Base-by-base conservation (phyloP, 768 basidiomycete species). In the Amanita pallidorosea region DNA sequence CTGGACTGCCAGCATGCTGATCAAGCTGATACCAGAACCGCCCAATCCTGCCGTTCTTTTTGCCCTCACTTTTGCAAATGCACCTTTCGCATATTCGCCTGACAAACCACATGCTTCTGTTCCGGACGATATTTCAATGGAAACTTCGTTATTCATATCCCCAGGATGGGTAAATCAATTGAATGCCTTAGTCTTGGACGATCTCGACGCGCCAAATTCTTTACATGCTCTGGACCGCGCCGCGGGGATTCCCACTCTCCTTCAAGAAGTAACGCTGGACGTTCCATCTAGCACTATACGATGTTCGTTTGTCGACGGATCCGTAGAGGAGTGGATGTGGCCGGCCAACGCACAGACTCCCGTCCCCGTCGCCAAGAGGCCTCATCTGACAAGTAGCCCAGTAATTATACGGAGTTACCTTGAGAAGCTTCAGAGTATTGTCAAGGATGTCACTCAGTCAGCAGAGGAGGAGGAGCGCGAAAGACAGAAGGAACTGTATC, bases 201-300 rank as follows among this genome's bases (percentile, higher is more conserved):
- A 76, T 23, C 72, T 84, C 36, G 74, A 79, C 20, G 58, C 71
- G 23, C 83, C 79, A 2, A 61, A 63, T 0, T 67, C 66, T 15
- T 63, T 81, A 7, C 81, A 83, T 60, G 72, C 75, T 29, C 67
- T 84, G 41, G 84, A 85, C 67, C 73, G 73, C 56, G 70, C 80
- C 18, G 76, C 75, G 5, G 80, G 79, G 41, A 63, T 84, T 23
- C 70, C 77, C 12, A 71, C 70, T 44, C 67, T 83, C 33, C 63
- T 82, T 27, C 68, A 73, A 40, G 73, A 83, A 57, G 75, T 88
- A n/a, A 66, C 69, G 7, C 81, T 86, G 64, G 79, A 88, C 59
- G 57, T 86, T 47, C 63, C 67, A 8, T 61, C 60, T 22, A 62
- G 64, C 34, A 69, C 70, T 40, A 67, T 85, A 33, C 59, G 64